Base-by-base conservation (phyloP, 148 eudicot genomes). In the Nepenthes mirabilis region DNA sequence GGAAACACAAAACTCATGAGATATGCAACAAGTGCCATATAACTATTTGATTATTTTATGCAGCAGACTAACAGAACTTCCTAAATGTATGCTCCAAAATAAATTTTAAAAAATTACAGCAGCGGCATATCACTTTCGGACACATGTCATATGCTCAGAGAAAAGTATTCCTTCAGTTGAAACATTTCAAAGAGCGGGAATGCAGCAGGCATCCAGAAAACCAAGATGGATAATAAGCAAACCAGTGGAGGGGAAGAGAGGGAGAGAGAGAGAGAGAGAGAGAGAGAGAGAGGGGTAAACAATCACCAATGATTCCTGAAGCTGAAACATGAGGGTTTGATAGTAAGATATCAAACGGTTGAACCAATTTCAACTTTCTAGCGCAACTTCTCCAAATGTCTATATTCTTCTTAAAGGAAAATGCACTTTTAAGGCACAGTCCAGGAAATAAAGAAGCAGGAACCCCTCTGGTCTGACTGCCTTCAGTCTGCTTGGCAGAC, bases 251-350 rank as follows among this genome's bases (percentile, higher is more conserved):
- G 0, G 23, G 23, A 23, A 23, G 23, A 23, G 23, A 23, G 23
- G 23, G 23, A 23, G 23, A 23, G 23, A 0, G 23, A 23, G 23
- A 23, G 23, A 23, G 23, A 23, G 23, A 23, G 23, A 23, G 23
- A 1, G 11, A 11, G 14, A 59, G 50, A 59, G 40, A 3, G 33
- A 11, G 34, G 12, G 12, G 12, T 14, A 32, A 58, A 56, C 34
- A 61, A 78, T 74, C 69, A 91, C 97, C 95, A 64, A 91, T 75
- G 33, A 85, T 56, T 58, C 81, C 84, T 2, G 97, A 74, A 33
- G 83, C 89, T 61, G 95, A 82, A 56, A 87, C 71, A 72, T 87
- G 95, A 56, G 97, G 95, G 71, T 70, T 78, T 12, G 91, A 87
- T 64, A 87, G 55, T 55, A 91, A 65, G 34, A 82, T 43, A 66